Base-by-base conservation (phyloP, 2,329 filamentous ascomycete genomes). In the Arthroderma uncinatum region DNA sequence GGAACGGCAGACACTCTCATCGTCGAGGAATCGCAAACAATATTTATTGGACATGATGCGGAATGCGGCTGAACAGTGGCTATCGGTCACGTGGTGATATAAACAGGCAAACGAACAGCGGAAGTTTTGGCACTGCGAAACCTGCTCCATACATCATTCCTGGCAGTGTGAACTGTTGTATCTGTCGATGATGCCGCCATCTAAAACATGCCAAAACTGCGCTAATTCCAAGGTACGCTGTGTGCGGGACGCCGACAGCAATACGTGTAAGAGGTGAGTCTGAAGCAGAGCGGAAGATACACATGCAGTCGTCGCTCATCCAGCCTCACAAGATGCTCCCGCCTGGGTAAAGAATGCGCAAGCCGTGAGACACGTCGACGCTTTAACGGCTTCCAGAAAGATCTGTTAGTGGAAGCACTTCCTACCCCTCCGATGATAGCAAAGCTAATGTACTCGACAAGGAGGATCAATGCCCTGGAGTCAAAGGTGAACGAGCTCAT, bases 401-500 rank as follows among this genome's bases (percentile, higher is more conserved):
- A 72, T 58, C 64, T 66, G 66, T 68, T 59, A 54, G 60, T 54
- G 8, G n/a, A 12, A n/a, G 44, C 21, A 5, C 34, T 12, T 23
- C 28, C 10, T 48, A 34, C 34, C 5, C 10, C 19, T 34, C 14
- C 21, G 8, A 12, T n/a, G 25, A 16, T 4, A 28, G 47, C 23
- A 28, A 7, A 50, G 56, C 52, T 60, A 55, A 59, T 48, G 16
- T 44, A 50, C 37, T 14, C n/a, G 7, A 2, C 3, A 48, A 70
- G 68, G 19, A 67, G 64, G 25, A 71, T 72, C 37, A 67, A 73
- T 55, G 68, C 68, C 10, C 66, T 73, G 9, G 70, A 73, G 55
- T 65, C 66, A 14, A 62, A 57, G 30, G 40, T 56, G 19, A 44
- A 56, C 16, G 37, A 56, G 28, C 54, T 56, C 16, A 55, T 55